Evolutionary conservation across 2,329 filamentous ascomycete genomes (phyloP).

Genomic region (Teratosphaeria pseudoeucalypti): DNA sequence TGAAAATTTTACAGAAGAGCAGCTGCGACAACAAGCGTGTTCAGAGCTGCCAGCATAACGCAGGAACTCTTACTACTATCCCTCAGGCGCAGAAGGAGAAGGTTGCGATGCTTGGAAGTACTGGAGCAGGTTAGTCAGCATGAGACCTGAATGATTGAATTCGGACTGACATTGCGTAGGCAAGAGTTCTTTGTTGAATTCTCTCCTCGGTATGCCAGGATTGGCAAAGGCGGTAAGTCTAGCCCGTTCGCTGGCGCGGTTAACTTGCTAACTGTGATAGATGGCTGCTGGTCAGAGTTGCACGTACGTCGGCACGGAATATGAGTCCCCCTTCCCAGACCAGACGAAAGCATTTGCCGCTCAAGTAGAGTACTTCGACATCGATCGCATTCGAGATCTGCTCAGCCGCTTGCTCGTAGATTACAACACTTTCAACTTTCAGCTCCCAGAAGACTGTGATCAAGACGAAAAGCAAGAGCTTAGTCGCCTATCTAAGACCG

Average conservation of each 20-base stretch:
- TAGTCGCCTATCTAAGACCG: too few relatives aligned
- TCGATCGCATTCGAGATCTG: neutral
- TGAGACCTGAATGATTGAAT: too few relatives aligned
- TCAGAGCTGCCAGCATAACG: neutral
- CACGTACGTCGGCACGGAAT: constrained; percentile 4
- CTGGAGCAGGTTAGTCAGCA: neutral
- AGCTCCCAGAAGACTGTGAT: neutral
- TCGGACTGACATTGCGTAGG: neutral
- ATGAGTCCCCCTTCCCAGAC: neutral
- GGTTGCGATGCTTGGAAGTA: neutral
- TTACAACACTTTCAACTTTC: neutral
- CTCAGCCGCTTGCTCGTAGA: neutral
- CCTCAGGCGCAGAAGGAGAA: neutral
- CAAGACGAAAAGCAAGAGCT: neutral
- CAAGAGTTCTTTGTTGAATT: neutral
- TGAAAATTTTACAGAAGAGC: neutral
- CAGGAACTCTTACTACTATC: neutral
- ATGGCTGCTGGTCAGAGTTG: constrained; percentile 8
- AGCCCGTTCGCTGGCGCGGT: neutral
- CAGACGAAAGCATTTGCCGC: constrained; percentile 6
- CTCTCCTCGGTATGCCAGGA: neutral
- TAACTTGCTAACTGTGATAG: constrained; percentile 1
- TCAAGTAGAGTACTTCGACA: neutral
- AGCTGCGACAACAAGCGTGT: neutral
- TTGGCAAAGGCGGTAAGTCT: neutral